Evolutionary conservation across 495 filamentous ascomycete species (phyloP), one percentile per base, ranked within the genome.

Genomic region (Aspergillus sclerotioniger): DNA sequence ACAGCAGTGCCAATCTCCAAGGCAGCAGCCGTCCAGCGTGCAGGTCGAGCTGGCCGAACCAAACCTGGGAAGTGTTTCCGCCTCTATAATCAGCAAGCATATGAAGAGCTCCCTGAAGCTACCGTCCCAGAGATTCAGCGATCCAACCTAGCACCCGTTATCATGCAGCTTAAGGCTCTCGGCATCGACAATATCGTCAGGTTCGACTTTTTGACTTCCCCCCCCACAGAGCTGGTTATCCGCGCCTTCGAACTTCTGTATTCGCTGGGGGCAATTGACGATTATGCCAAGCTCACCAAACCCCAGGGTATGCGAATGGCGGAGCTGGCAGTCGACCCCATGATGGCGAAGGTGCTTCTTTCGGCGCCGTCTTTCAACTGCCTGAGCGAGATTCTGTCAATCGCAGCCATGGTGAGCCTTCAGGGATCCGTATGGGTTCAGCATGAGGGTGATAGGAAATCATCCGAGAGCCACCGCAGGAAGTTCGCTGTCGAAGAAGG

Each of bases 171-270:
- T 53, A 97, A 98, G 71, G 94, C 93, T 16, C 79, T 99, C 16
- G 95, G 95, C 0, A 95, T 99, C 64, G 92, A 96, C 70, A 98
- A 99, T 69, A 88, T 98, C 29, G 84, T 90, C 8, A 85, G 92
- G 19, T 99, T 98, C 68, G 85, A 90, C 62, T 98, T 92, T 67
- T 72, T 96, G 55, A 95, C 95, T 10, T 77, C 91, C 15, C 94
- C 94, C 29, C 93, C 94, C 1, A 84, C 92, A 9, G 89, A 96
- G 61, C 84, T 97, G 25, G 84, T 97, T 72, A 86, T 88, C 47
- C 89, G 92, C 46, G 95, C 89, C 15, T 81, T 96, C 3, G 94
- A 99, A 67, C 77, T 97, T 6, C 77, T 99, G 16, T 97, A 87
- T 74, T 89, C 91, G 6, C 84, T 99, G 29, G 92, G 92, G 17